A percentile compares a stretch with the other conserved stretches of the same genome.
Evolutionary conservation across 495 filamentous ascomycete species (phyloP).

Genomic region (Aspergillus nanangensis): DNA sequence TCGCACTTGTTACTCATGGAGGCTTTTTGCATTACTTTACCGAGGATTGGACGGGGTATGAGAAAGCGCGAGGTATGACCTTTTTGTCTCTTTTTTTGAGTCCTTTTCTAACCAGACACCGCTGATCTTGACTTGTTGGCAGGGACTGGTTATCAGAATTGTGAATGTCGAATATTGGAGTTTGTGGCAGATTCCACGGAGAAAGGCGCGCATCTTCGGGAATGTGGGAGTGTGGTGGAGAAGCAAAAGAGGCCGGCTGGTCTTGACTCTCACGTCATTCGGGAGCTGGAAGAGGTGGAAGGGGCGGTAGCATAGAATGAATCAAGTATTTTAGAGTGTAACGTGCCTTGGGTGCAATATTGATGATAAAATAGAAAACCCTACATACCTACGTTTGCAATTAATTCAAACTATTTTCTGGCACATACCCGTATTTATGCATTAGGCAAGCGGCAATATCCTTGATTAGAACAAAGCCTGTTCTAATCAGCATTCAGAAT

Average conservation of each 20-base stretch:
- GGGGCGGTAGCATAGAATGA: too few species aligned
- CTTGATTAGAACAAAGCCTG: too few species aligned
- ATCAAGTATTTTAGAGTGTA: too few species aligned
- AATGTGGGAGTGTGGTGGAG: slow-evolving; percentile 5
- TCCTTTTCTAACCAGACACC: neutral
- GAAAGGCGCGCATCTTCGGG: slow-evolving; percentile 10
- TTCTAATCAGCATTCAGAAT: too few species aligned
- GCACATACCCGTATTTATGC: too few species aligned
- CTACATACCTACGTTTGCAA: too few species aligned
- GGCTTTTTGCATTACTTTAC: slow-evolving; percentile 19
- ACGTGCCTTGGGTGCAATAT: too few species aligned
- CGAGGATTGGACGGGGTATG: slow-evolving; percentile 20
- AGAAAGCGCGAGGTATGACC: slow-evolving; percentile 10
- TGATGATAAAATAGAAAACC: too few species aligned
- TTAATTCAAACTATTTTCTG: too few species aligned
- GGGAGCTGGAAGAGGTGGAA: slow-evolving; percentile 10
- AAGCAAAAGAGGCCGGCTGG: slow-evolving; percentile 6
- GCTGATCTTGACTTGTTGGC: neutral
- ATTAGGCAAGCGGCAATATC: too few species aligned
- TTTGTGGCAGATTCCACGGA: slow-evolving; percentile 13
- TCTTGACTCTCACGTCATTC: slow-evolving; percentile 11
- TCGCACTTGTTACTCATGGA: slow-evolving; percentile 17
- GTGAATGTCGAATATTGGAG: slow-evolving; percentile 15
- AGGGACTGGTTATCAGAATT: slow-evolving; percentile 18
- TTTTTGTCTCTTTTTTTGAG: neutral